A percentile compares a stretch with the other conserved stretches of the same genome.
phyloP scores from a whole-genome alignment of 1,139 yeast genomes.

The Pichia sp. region DNA sequence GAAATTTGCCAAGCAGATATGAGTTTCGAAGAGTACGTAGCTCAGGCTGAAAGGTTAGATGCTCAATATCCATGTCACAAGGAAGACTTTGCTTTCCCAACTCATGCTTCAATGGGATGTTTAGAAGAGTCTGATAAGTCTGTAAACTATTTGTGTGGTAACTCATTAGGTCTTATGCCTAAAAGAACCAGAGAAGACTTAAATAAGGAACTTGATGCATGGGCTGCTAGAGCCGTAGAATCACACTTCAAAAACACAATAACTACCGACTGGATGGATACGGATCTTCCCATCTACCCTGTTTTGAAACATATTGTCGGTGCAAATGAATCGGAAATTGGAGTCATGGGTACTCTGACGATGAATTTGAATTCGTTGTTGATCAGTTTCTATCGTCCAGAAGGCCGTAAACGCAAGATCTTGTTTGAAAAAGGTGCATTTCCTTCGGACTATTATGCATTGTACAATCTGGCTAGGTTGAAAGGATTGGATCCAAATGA shows the following conservation, averaged over 20 bases:
- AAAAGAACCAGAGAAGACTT: slow-evolving; percentile 48
- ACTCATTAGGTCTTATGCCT: slow-evolving; percentile 90
- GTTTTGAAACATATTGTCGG: slow-evolving; percentile 70
- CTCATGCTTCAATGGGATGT: slow-evolving; percentile 23
- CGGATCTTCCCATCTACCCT: slow-evolving; percentile 69
- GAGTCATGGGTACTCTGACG: slow-evolving; percentile 82
- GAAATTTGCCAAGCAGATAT: neutral
- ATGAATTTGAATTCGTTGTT: slow-evolving; percentile 68
- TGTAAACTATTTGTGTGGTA: slow-evolving; percentile 72
- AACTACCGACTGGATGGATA: slow-evolving; percentile 67
- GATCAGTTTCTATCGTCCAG: slow-evolving; percentile 67
- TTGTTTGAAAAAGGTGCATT: slow-evolving; percentile 81
- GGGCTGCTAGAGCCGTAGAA: slow-evolving; percentile 76
- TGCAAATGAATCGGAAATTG: slow-evolving; percentile 64
- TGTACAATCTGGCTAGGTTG: slow-evolving; percentile 61
- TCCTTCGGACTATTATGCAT: slow-evolving; percentile 88
- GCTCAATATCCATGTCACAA: slow-evolving; percentile 10
- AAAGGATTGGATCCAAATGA: slow-evolving; percentile 48
- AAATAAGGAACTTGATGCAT: slow-evolving; percentile 63
- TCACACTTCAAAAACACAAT: slow-evolving; percentile 57
- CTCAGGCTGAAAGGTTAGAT: slow-evolving; percentile 16
- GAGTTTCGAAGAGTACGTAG: neutral
- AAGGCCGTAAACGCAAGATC: slow-evolving; percentile 47
- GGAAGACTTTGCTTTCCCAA: slow-evolving; percentile 22
- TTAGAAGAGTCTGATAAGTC: slow-evolving; percentile 3